Conservation (phyloP, 73 alveolate species). For the Loxodes magnus region DNA sequence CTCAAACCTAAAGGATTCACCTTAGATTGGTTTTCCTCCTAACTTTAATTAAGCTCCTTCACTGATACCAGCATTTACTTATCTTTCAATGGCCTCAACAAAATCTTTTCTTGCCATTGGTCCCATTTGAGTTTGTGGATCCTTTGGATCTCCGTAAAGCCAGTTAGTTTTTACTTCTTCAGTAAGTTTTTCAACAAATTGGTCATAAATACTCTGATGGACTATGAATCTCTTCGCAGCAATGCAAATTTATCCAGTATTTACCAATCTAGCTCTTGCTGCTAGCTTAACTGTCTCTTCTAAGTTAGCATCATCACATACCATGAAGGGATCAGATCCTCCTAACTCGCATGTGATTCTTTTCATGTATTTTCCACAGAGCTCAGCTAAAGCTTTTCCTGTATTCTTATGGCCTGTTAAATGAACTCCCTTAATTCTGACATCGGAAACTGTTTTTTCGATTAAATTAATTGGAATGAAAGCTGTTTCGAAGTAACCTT, state of each 20-base stretch:
- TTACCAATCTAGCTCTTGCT: conserved; percentile 39
- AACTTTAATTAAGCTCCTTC: conserved; percentile 44
- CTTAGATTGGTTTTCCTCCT: conserved; percentile 32
- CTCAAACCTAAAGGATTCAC: conserved; percentile 14
- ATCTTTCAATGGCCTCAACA: conserved; percentile 15
- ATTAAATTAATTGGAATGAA: conserved; percentile 26
- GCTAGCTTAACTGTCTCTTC: conserved; percentile 45
- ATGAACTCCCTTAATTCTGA: conserved; percentile 44
- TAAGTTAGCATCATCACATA: conserved; percentile 55
- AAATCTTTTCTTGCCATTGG: conserved; percentile 59
- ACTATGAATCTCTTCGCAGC: conserved; percentile 68
- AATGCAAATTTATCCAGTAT: conserved; percentile 70
- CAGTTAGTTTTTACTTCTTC: conserved; percentile 21
- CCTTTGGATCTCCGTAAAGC: conserved; percentile 65
- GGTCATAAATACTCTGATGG: conserved; percentile 39
- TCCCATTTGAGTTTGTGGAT: conserved; percentile 40
- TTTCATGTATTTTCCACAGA: conserved; percentile 52
- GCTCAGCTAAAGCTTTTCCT: conserved; percentile 53
- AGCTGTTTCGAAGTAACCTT: conserved; percentile 33
- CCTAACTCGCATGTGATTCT: conserved; percentile 66
- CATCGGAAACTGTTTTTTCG: conserved; percentile 41
- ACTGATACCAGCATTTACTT: conserved; percentile 29
- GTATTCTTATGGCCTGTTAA: conserved; percentile 63
- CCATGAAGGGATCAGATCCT: conserved; percentile 77
- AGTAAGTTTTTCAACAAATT: conserved; percentile 29